A percentile compares a stretch with the other conserved stretches of the same genome.
Evolutionary conservation across 1,284 basidiomycete species (phyloP).

Genomic region (Rhodofomes roseus): DNA sequence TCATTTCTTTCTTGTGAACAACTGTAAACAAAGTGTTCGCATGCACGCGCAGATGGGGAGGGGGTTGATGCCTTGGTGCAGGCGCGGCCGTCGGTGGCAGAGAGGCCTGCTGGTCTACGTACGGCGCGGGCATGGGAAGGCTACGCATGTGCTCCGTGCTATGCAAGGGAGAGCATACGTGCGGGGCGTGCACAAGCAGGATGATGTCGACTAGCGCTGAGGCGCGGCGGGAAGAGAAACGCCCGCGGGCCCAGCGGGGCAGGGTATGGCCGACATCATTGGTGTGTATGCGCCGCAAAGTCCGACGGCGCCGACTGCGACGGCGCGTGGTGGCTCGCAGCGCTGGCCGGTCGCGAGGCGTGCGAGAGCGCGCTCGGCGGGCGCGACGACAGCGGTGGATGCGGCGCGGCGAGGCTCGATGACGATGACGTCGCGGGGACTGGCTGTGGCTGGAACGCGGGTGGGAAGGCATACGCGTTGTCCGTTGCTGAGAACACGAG

Average conservation of each 20-base stretch:
- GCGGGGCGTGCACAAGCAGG: not conserved
- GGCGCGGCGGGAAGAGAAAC: too few species aligned
- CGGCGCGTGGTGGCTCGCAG: constrained; percentile 14
- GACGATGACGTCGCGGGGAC: constrained; percentile 13
- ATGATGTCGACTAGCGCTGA: too few species aligned
- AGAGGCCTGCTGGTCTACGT: constrained; percentile 1
- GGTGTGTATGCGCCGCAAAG: constrained; percentile 1
- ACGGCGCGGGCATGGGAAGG: not conserved
- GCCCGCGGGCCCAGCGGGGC: not conserved
- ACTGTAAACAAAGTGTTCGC: not conserved
- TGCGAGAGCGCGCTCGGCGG: constrained; percentile 23
- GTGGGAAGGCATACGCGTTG: constrained; percentile 10
- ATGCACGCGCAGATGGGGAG: not conserved
- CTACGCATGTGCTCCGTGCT: not conserved
- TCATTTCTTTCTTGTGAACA: not conserved
- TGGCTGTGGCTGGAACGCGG: constrained; percentile 6
- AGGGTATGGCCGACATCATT: constrained; percentile 11
- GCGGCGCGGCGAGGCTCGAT: constrained; percentile 1
- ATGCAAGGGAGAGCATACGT: not conserved
- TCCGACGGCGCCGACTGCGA: constrained; percentile 13
- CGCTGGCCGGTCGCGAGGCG: constrained; percentile 22
- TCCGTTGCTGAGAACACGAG: constrained; percentile 1
- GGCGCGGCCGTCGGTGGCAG: not conserved
- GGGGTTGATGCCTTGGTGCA: not conserved
- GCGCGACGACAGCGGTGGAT: constrained; percentile 16